phyloP scores from a whole-genome alignment of 1,284 basidiomycete genomes.

The Amylostereum areolatum region DNA sequence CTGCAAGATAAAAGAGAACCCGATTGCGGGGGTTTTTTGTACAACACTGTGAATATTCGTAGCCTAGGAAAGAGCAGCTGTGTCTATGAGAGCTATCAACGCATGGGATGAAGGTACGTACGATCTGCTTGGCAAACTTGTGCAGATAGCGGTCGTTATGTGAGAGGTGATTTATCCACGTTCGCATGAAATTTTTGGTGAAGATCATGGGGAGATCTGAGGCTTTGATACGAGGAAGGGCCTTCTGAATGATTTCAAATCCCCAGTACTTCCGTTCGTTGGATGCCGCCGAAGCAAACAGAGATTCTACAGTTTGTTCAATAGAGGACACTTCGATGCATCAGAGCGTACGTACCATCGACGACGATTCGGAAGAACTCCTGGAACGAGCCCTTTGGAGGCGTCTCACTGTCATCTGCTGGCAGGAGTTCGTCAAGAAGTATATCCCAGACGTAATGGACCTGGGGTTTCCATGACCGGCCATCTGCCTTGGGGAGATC shows the following conservation, averaged over 20 bases:
- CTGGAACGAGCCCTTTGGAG: constrained; percentile 65
- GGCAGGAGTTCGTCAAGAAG: constrained; percentile 76
- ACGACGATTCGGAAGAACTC: constrained; percentile 90
- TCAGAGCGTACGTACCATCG: constrained; percentile 57
- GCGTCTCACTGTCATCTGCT: constrained; percentile 27
- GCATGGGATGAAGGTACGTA: constrained; percentile 27
- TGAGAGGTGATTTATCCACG: constrained; percentile 94
- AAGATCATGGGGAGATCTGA: constrained; percentile 82
- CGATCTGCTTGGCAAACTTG: constrained; percentile 80
- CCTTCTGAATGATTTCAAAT: constrained; percentile 86
- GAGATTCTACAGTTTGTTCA: constrained; percentile 53
- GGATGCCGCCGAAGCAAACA: constrained; percentile 83
- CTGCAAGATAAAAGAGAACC: constrained; percentile 83
- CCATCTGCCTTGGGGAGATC: constrained; percentile 18
- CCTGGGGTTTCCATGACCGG: constrained; percentile 80
- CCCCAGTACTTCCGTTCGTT: constrained; percentile 93
- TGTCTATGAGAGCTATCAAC: constrained; percentile 3
- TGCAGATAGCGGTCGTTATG: constrained; percentile 85
- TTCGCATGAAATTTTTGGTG: constrained; percentile 93
- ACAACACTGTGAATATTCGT: constrained; percentile 74
- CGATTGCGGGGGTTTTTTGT: constrained; percentile 72
- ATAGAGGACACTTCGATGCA: not conserved
- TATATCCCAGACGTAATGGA: constrained; percentile 90
- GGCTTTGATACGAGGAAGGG: constrained; percentile 64
- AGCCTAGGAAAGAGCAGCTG: constrained; percentile 37